Evolutionary conservation across 1,139 yeast species (phyloP), one percentile per base, ranked within the genome.

Genomic region (Taphrina wiesneri): DNA sequence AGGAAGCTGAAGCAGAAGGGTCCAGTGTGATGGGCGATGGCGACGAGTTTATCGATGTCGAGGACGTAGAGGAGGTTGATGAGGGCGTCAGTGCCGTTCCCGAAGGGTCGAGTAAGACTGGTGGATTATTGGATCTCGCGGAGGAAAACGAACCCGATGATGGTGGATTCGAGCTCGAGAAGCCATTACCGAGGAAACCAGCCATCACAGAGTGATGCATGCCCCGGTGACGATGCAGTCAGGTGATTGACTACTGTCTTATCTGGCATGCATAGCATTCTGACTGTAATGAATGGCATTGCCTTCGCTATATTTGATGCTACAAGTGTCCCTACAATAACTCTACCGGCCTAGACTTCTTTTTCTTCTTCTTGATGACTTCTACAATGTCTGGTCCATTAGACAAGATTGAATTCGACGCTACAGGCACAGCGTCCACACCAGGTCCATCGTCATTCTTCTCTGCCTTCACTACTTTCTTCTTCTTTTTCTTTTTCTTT

Each of bases 401-500:
- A 26, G 54, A 30, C 1, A 49, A n/a, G 2, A 45, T 45, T n/a
- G 49, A 21, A 7, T 13, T 7, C 28, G 49, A 45, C 21, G 49
- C 25, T 23, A 45, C 25, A 9, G 49, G 28, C 25, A 3, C 49
- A 4, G 28, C 28, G 5, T 45, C 28, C n/a, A 45, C 49, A 11
- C 7, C n/a, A 21, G 49, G 28, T 7, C 17, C n/a, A 1, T 9
- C 49, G 2, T 45, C 28, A 11, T 45, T n/a, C n/a, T 21, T n/a
- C 28, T 45, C n/a, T 3, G 19, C 28, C 49, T 45, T 23, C 2
- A 45, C 49, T 23, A 45, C 49, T 45, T 45, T 30, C 46, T 46
- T 59, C 28, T 52, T 45, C 53, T 59, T 49, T 13, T 36, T 46
- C 62, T 54, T 67, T 36, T 57, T 34, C 39, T 63, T 56, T 9